Evolutionary conservation across 1,139 yeast species (phyloP).

Genomic region (Kodamaea alishanica): DNA sequence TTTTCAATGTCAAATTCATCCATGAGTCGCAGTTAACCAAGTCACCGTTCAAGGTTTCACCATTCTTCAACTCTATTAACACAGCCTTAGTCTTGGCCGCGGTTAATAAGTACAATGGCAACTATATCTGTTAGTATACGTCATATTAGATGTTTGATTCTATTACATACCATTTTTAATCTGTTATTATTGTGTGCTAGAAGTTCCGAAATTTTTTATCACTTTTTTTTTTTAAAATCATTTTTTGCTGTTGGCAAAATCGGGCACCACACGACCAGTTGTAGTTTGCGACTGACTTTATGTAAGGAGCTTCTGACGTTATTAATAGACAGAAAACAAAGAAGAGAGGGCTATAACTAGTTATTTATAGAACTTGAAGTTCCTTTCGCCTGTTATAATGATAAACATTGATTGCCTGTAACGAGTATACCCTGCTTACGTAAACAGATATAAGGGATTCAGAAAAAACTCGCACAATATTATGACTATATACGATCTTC

Average conservation of each 20-base stretch:
- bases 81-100: conserved; percentile 89
- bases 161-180: too few relatives aligned
- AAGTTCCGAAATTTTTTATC: too few relatives aligned
- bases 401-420: too few relatives aligned
- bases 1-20: conserved; percentile 87
- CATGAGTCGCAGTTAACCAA: conserved; percentile 86
- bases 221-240: too few relatives aligned
- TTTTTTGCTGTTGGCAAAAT: neutral
- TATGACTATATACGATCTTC: conserved; percentile 8
- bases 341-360: too few relatives aligned
- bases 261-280: neutral
- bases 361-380: too few relatives aligned
- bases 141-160: too few relatives aligned
- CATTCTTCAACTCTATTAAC: conserved; percentile 86
- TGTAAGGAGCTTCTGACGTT: neutral
- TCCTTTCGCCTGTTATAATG: too few relatives aligned
- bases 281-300: neutral
- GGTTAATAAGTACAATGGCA: conserved; percentile 85
- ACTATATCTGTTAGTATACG: conserved; percentile 38
- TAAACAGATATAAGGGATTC: neutral
- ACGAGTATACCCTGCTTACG: too few relatives aligned
- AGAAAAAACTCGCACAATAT: conserved; percentile 4
- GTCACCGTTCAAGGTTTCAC: conserved; percentile 85
- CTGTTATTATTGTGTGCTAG: too few relatives aligned
- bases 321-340: neutral